Percentiles rank a stretch among this genome's conserved stretches.
Evolutionary conservation across 2,329 filamentous ascomycete species (phyloP).

Genomic region (Phialophora verrucosa): DNA sequence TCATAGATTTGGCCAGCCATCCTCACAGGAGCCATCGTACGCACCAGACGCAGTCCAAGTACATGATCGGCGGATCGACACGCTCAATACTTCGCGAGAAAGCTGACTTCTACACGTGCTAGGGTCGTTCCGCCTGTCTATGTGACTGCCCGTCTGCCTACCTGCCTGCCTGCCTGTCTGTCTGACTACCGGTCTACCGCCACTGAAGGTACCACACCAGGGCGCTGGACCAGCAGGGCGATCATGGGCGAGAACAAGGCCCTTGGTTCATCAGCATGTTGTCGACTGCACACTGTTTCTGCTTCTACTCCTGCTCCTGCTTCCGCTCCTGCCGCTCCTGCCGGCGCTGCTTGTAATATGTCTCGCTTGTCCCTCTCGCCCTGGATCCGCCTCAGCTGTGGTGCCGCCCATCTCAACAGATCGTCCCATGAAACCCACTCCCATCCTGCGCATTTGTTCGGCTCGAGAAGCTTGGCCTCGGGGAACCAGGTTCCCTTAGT

Average conservation of each 20-base stretch:
- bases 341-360: background rate
- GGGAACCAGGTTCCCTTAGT: conserved; percentile 48
- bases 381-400: conserved; percentile 15
- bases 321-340: background rate
- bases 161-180: background rate
- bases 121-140: background rate
- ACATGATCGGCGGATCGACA: background rate
- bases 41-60: background rate
- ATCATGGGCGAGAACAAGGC: conserved; percentile 57
- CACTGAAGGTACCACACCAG: conserved; percentile 41
- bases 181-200: background rate
- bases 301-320: conserved; percentile 11
- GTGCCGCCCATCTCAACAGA: conserved; percentile 48
- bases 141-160: background rate
- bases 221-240: conserved; percentile 52
- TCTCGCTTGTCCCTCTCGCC: background rate
- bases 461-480: conserved; percentile 50
- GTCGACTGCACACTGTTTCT: background rate
- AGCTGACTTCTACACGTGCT: no score
- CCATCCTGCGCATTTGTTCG: conserved; percentile 63
- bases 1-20: background rate
- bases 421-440: conserved; percentile 59
- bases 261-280: background rate
- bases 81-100: no score
- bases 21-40: no score